Evolutionary conservation across 202 grass and related monocot species (phyloP), one percentile per base, ranked within the genome.

Genomic region (Zizania palustris): DNA sequence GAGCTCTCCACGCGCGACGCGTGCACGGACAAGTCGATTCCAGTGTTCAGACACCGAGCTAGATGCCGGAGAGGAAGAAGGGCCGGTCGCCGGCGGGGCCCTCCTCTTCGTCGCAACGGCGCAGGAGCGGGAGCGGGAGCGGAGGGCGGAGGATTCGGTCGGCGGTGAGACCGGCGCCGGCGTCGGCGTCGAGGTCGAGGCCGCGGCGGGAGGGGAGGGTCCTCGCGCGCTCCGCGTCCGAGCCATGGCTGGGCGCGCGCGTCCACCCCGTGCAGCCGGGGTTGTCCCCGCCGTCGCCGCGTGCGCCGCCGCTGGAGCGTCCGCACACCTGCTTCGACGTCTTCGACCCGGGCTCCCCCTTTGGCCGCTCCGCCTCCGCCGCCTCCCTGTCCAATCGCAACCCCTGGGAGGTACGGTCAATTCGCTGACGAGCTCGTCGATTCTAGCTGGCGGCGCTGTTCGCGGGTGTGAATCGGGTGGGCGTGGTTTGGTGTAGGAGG

Each of bases 161-260:
- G 14, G 14, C 63, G 13, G 45, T 28, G 57, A 72, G 21, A 1
- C 58, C 19, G 3, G 12, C 5, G n/a, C 50, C 16, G 49, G 43
- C 3, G 58, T 72, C 69, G 53, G 62, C 57, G 0, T 65, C 39
- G 50, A 57, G 55, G 62, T 41, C 19, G 88, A 85, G 46, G 88
- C 93, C 60, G 38, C 72, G 59, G 20, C 20, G 51, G 15, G 48
- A 66, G 49, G 59, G 7, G 39, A 48, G 49, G 43, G 4, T 3
- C n/a, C 76, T 97, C 46, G 49, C 13, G 10, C 85, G 90, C 63
- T 80, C 79, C 48, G 83, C 76, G 3, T 93, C 90, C n/a, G 90
- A 85, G 21, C 85, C 93, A 48, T 74, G 67, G 86, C 43, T 19
- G 51, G 50, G 57, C 57, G 54, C 43, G 41, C 74, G 71, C 45